Conservation (phyloP, 2,329 filamentous ascomycete species). For the Thermochaetoides dissita region DNA sequence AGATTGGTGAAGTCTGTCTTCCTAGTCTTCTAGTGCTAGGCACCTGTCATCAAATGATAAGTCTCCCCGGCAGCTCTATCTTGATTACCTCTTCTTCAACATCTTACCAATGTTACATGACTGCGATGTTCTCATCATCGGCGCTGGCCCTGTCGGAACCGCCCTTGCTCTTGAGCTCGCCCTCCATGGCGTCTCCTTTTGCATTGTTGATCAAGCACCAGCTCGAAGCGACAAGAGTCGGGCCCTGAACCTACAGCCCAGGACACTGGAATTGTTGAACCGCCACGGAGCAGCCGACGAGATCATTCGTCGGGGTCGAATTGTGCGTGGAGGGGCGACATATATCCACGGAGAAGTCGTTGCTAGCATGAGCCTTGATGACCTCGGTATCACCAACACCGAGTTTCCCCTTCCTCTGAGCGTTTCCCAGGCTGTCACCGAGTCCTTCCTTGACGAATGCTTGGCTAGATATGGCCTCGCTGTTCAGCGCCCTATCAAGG, state of each 20-base stretch:
- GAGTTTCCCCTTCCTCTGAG: slow-evolving; percentile 20
- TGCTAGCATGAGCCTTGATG: slow-evolving; percentile 19
- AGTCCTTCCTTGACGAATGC: slow-evolving; percentile 20
- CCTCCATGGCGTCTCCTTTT: slow-evolving; percentile 21
- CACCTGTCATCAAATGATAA: no score
- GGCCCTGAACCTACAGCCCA: slow-evolving; percentile 32
- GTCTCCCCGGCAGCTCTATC: no score
- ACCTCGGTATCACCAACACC: slow-evolving; percentile 20
- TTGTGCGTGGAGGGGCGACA: slow-evolving; percentile 24
- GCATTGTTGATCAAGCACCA: slow-evolving; percentile 24
- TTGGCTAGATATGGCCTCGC: slow-evolving; percentile 15
- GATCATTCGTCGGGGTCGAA: slow-evolving; percentile 23
- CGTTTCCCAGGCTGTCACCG: slow-evolving; percentile 23
- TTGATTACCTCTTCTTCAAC: no score
- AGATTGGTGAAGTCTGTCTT: no score
- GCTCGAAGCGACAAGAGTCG: slow-evolving; percentile 24
- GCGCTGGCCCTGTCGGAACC: slow-evolving; percentile 30
- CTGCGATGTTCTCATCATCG: slow-evolving; percentile 28
- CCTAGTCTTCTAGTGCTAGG: no score
- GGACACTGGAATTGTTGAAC: slow-evolving; percentile 34
- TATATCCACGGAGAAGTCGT: slow-evolving; percentile 22
- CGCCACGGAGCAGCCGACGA: slow-evolving; percentile 27
- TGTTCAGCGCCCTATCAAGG: slow-evolving; percentile 19
- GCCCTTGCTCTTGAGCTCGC: slow-evolving; percentile 27
- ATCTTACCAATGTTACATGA: slow-evolving; percentile 3